Evolutionary conservation across 2,329 filamentous ascomycete species (phyloP).

Genomic region (Colletotrichum cuscutae): DNA sequence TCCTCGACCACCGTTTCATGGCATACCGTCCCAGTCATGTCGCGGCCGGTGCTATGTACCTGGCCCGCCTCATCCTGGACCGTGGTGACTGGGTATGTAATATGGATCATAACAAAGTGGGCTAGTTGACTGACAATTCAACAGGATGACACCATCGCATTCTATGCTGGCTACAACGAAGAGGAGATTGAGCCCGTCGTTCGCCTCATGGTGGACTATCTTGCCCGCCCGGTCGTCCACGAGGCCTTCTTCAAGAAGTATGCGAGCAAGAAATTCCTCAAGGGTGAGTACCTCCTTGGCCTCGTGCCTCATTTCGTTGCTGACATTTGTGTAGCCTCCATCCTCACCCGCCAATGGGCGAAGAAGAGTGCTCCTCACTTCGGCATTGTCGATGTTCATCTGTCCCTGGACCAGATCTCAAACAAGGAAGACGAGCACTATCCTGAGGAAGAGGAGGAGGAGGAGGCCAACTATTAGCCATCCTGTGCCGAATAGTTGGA

Average conservation of each 20-base stretch:
- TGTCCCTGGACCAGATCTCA: constrained; percentile 61
- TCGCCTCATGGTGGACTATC: constrained; percentile 95
- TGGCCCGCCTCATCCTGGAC: constrained; percentile 89
- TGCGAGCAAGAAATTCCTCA: constrained; percentile 98
- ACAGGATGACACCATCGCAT: constrained; percentile 83
- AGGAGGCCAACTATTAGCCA: constrained; percentile 39
- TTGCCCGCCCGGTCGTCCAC: constrained; percentile 88
- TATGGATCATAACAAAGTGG: not conserved
- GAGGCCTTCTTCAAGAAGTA: constrained; percentile 99
- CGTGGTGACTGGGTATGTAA: constrained; percentile 87
- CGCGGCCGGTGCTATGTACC: constrained; percentile 93
- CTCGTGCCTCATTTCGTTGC: constrained; percentile 35
- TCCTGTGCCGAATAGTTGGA: constrained; percentile 31
- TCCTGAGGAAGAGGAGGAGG: constrained; percentile 41
- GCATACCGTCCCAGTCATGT: constrained; percentile 88
- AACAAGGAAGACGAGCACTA: constrained; percentile 37
- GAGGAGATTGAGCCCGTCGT: constrained; percentile 94
- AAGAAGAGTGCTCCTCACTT: constrained; percentile 77
- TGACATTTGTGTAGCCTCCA: constrained; percentile 72
- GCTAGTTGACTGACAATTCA: constrained; percentile 42
- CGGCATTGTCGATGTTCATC: constrained; percentile 61
- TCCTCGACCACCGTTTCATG: constrained; percentile 95
- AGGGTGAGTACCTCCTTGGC: constrained; percentile 72
- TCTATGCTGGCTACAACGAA: constrained; percentile 94
- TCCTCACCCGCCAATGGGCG: constrained; percentile 91